phyloP scores from a whole-genome alignment of 2,329 filamentous ascomycete genomes.

The Fusarium nanum region DNA sequence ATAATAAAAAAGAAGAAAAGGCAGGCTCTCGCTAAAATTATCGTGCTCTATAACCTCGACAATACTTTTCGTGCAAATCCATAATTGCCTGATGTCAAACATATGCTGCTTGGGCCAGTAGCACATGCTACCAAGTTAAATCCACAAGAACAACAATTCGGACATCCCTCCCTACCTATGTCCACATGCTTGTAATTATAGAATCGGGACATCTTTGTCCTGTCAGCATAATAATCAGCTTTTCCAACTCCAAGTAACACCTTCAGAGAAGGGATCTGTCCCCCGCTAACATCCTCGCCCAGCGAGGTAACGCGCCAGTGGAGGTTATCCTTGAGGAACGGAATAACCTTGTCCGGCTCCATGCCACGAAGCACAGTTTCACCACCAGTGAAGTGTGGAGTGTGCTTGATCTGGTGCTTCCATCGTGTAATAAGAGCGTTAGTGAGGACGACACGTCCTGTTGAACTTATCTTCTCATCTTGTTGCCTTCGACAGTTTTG shows the following conservation, averaged over 20 bases:
- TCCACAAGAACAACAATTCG: no score
- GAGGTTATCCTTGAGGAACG: neutral
- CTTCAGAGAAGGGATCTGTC: neutral
- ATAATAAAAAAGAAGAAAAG: no score
- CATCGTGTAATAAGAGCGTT: constrained; percentile 12
- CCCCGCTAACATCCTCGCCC: neutral
- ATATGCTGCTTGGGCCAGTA: no score
- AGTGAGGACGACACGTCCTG: neutral
- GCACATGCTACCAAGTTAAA: no score
- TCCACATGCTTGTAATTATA: neutral
- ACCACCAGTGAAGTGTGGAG: neutral
- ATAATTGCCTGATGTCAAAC: no score
- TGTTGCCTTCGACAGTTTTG: neutral
- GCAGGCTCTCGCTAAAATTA: no score
- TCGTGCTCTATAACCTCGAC: no score
- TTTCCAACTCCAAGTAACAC: constrained; percentile 1
- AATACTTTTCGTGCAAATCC: no score
- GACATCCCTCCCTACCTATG: neutral
- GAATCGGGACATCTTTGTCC: neutral
- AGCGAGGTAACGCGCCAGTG: constrained; percentile 6
- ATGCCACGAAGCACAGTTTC: neutral
- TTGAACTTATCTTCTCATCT: neutral
- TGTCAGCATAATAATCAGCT: neutral
- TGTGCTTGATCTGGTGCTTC: neutral
- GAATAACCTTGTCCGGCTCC: neutral